A percentile compares a stretch with the other conserved stretches of the same genome.
These are phyloP conservation scores for Dothistroma septosporum DNA, from an alignment of 2,329 filamentous ascomycete species.

Conservation along the genomic window DNA sequence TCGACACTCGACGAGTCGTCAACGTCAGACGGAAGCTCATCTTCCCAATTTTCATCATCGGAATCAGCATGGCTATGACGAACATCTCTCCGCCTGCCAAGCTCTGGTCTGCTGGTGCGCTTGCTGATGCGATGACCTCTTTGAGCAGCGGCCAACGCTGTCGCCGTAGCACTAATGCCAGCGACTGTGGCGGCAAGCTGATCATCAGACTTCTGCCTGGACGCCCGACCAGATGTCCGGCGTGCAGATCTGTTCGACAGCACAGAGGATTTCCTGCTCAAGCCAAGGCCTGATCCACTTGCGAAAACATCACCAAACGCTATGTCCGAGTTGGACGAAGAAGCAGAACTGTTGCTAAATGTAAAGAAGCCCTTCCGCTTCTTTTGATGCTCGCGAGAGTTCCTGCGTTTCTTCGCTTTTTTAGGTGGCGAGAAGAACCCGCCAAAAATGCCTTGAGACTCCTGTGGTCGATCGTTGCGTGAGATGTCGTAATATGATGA, in stretches of 20 bases:
- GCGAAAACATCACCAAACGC: conserved; percentile 41
- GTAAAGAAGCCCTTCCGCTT: conserved; percentile 48
- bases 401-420: conserved; percentile 19
- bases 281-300: conserved; percentile 19
- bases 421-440: conserved; percentile 32
- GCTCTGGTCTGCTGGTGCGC: conserved; percentile 25
- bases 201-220: conserved; percentile 42
- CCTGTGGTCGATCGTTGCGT: conserved; percentile 15
- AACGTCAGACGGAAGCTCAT: conserved; percentile 49
- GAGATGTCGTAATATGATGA: conserved; percentile 16
- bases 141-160: conserved; percentile 46
- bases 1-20: conserved; percentile 53
- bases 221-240: conserved; percentile 20
- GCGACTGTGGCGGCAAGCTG: conserved; percentile 45
- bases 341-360: conserved; percentile 45
- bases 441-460: conserved; percentile 26
- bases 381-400: conserved; percentile 23
- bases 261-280: conserved; percentile 23
- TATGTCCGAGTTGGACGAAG: conserved; percentile 45
- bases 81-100: conserved; percentile 24
- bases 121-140: conserved; percentile 29
- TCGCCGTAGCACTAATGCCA: conserved; percentile 47
- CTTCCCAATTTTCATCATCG: conserved; percentile 57
- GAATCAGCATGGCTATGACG: conserved; percentile 23
- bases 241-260: conserved; percentile 10